Evolutionary conservation across 1,284 basidiomycete species (phyloP), one percentile per base, ranked within the genome.

Genomic region (Ganoderma multipileum): DNA sequence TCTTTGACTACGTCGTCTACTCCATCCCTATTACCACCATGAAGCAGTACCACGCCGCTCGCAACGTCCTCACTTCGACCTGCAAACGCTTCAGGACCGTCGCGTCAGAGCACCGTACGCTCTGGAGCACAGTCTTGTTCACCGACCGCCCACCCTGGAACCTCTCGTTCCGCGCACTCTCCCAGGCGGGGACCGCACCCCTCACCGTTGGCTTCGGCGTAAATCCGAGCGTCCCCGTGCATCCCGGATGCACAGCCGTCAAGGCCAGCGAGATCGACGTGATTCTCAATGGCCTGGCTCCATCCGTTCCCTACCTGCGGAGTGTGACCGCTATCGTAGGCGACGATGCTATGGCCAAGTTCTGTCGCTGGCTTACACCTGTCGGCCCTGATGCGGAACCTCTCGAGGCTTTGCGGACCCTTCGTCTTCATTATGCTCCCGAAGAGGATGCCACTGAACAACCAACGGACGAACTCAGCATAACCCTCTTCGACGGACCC

Each of bases 131-230:
- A 6, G 68, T 79, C 38, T 87, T 84, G 82, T 87, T 91, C 75
- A 82, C 81, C 59, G 86, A 88, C 47, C 64, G 71, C 11, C 81
- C 84, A 63, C 81, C 85, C 7, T 87, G 85, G 73, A 76, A 80
- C n/a, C 83, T 84, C 28, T 85, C 58, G 12, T 41, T 60, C 11
- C 36, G 23, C 9, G 58, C 36, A 81, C 79, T 91, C 61, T 80
- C 86, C 33, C 82, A 90, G 62, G 84, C 89, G 2, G 85, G 84
- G 0, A 75, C 80, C 6, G 80, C 87, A 2, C 79, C 84, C 1
- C 74, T 92, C 69, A 88, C 91, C 68, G 71, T 92, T 26, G 84
- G 87, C 47, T 84, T 92, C 72, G 83, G 83, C 71, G 86, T 87
- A 85, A 41, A 65, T 41, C 58, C 58, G 38, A 26, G 2, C 26